Conservation (phyloP, 176 grass and related monocot genomes). For the Zizania latifolia region DNA sequence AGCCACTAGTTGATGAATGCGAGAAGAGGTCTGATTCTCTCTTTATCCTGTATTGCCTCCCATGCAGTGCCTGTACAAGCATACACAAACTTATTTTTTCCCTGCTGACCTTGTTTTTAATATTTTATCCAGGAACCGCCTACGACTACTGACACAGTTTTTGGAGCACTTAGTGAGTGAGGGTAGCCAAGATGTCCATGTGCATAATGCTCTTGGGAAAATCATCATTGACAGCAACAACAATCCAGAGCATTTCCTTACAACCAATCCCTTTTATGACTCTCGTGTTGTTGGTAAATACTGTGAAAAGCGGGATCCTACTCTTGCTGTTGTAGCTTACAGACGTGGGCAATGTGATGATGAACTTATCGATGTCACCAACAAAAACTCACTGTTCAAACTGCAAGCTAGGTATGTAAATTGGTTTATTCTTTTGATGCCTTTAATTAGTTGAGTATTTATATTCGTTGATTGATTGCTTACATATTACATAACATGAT, state of each 20-base stretch:
- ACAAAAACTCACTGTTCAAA: slow-evolving; percentile 95
- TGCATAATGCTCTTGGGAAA: slow-evolving; percentile 94
- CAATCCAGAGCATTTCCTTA: slow-evolving; percentile 95
- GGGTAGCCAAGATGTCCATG: slow-evolving; percentile 97
- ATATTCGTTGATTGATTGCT: background rate
- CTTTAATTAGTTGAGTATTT: background rate
- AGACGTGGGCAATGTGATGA: slow-evolving; percentile 89
- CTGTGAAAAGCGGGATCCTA: slow-evolving; percentile 95
- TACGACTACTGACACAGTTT: slow-evolving; percentile 77
- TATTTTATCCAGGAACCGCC: slow-evolving; percentile 61
- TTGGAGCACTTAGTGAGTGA: slow-evolving; percentile 89
- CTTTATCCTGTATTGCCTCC: background rate
- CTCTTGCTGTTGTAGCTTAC: slow-evolving; percentile 95
- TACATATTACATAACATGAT: slow-evolving; percentile 14
- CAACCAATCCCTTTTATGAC: slow-evolving; percentile 94
- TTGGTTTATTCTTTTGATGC: slow-evolving; percentile 11
- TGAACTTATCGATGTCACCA: slow-evolving; percentile 85
- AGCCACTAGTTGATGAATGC: slow-evolving; percentile 87
- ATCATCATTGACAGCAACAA: slow-evolving; percentile 98
- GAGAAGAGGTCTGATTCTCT: slow-evolving; percentile 80
- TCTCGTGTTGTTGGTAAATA: slow-evolving; percentile 95
- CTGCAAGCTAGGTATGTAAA: slow-evolving; percentile 74
- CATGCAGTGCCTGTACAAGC: background rate
- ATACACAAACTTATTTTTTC: background rate
- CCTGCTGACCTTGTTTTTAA: slow-evolving; percentile 11